phyloP scores from a whole-genome alignment of 78 protist genomes.

The Polysphondylium violaceum region DNA sequence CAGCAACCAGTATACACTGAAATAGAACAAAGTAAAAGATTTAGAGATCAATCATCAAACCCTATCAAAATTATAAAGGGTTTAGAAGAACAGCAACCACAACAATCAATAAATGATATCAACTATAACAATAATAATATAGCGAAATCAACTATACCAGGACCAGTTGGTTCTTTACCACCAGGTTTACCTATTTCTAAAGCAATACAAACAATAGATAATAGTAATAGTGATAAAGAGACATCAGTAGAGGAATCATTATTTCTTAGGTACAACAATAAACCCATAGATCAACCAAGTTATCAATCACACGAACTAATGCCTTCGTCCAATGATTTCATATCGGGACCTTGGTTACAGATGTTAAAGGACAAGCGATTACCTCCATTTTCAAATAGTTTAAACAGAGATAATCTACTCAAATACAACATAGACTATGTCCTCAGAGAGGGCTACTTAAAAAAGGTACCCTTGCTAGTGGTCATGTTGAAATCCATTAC shows the following conservation, averaged over 20 bases:
- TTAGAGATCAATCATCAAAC: not conserved
- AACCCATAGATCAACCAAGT: not conserved
- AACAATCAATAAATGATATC: not conserved
- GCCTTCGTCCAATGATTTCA: constrained; percentile 12
- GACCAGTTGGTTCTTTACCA: constrained; percentile 69
- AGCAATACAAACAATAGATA: not conserved
- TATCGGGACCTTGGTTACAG: constrained; percentile 43
- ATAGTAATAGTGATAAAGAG: not conserved
- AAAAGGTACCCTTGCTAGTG: constrained; percentile 34
- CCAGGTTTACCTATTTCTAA: constrained; percentile 17
- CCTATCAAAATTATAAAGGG: not conserved
- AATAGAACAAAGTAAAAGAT: not conserved
- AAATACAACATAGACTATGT: constrained; percentile 56
- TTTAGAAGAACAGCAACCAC: not conserved
- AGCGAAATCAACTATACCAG: constrained; percentile 32
- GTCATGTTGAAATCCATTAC: constrained; percentile 26
- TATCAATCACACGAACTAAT: not conserved
- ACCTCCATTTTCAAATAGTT: constrained; percentile 43
- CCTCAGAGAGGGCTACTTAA: constrained; percentile 35
- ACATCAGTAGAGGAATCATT: not conserved
- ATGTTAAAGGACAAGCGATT: constrained; percentile 52
- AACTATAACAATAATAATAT: not conserved
- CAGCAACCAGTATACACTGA: not conserved
- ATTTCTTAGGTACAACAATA: not conserved
- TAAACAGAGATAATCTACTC: not conserved